Base-by-base conservation (phyloP, 768 basidiomycete species). In the Termitomyces sp. region DNA sequence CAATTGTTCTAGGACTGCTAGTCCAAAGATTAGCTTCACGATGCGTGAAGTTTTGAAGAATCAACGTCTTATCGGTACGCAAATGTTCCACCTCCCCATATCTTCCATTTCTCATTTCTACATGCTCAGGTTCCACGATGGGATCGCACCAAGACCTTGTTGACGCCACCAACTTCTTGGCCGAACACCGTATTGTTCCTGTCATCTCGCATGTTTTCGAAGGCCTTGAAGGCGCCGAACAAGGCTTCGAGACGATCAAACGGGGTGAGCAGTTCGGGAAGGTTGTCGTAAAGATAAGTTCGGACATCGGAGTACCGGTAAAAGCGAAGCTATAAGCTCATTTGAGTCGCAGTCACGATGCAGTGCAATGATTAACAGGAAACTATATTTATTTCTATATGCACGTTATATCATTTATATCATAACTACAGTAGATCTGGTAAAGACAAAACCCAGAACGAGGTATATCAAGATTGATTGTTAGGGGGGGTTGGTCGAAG, bases 21-120 rank as follows among this genome's bases (percentile, higher is more conserved):
- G 69, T 23, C 82, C 84, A 0, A 71, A 77, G 49, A 78, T 90
- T 38, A 77, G 74, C 27, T 78, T 94, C 65, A 88, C 86, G 10
- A 93, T 95, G 87, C 80, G 83, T 17, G 82, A 90, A 61, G 87
- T 94, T 23, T 66, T 93, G 60, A 85, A 81, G 63, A 87, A 90
- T 63, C 83, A 87, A 41, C 82, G 85, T 59, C 72, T 95, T 40
- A 75, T 90, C 32, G 92, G 91, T 90, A 42, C 42, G 77, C 68
- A 16, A 19, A 48, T 35, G 21, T 47, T 27, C 48, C 38, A 32
- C 37, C 21, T n/a, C 19, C 19, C 11, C 19, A 9, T 16, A 16
- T n/a, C 46, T 57, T 19, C 43, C 40, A 31, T 47, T 27, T 42
- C 35, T 44, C 27, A 58, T 45, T 49, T 21, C 51, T 17, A 11